Evolutionary conservation across 306 rosid genomes (phyloP), one percentile per base, ranked within the genome.

Genomic region (Cucurbita maxima): DNA sequence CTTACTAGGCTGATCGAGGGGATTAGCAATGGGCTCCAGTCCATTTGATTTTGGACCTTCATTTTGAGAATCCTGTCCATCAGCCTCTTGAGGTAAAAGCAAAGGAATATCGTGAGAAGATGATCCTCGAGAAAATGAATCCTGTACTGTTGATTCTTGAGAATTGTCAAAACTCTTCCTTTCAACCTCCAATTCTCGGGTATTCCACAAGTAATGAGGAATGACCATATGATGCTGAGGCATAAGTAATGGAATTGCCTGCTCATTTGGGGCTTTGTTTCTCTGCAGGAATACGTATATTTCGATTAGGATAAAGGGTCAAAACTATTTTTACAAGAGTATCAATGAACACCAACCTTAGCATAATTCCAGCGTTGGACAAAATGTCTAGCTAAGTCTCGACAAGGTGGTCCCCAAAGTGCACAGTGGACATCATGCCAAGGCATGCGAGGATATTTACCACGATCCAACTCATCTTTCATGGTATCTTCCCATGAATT

Each of bases 301-400:
- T 78, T 72, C 57, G 68, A 79, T 76, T 57, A 73, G 77, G 76
- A 74, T 77, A 75, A 56, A 47, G 75, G 36, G 58, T 61, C 63
- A 74, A 19, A 22, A 55, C 37, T 74, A 63, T 75, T 66, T 45
- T 30, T 71, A 44, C 45, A 56, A 80, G 81, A 64, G 14, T 22
- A 68, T 38, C 47, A 58, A 74, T 13, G 13, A 70, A 62, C 66
- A 34, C 81, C 44, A 56, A 95, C 99, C 97, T 95, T 95, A 25
- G 99, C 97, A 75, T 95, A 95, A 84, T 95, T 95, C 99, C 99
- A 95, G 71, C 99, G 88, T 87, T 95, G 99, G 84, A 95, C 99
- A 83, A 95, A 95, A 78, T 95, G 99, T 82, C 99, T 91, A 72
- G 99, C 99, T 74, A 91, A 76, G 67, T 95, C 99, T 77, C 96